Percentiles rank a stretch among this genome's conserved stretches.
phyloP scores from a whole-genome alignment of 176 grass and related monocot species.

The Aegilops longissima region DNA sequence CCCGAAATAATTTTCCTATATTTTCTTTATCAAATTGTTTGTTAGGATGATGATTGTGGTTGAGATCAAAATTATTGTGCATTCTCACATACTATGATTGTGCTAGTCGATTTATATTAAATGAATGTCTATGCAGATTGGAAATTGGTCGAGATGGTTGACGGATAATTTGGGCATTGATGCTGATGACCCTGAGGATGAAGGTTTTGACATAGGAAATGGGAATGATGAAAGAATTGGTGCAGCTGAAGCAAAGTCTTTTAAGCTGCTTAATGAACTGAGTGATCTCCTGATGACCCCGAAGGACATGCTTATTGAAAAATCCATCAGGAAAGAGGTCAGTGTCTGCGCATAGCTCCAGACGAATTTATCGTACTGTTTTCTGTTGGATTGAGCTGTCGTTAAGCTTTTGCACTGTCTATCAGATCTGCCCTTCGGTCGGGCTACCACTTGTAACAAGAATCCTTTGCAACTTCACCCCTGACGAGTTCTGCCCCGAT shows the following conservation, averaged over 20 bases:
- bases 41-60: constrained; percentile 1
- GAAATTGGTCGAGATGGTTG: constrained; percentile 96
- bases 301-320: constrained; percentile 93
- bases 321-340: constrained; percentile 82
- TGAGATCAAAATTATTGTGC: constrained; percentile 16
- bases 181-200: constrained; percentile 43
- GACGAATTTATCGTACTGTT: not conserved
- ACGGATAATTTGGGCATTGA: constrained; percentile 68
- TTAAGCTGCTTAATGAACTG: constrained; percentile 80
- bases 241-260: constrained; percentile 40
- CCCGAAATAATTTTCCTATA: constrained; percentile 10
- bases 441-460: constrained; percentile 72
- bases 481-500: constrained; percentile 91
- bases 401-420: constrained; percentile 39
- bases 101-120: constrained; percentile 16
- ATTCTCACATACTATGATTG: constrained; percentile 23
- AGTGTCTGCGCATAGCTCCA: constrained; percentile 9
- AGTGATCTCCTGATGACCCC: constrained; percentile 98
- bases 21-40: not conserved
- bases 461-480: constrained; percentile 89
- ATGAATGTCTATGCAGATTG: constrained; percentile 65
- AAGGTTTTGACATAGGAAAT: constrained; percentile 11
- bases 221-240: constrained; percentile 33
- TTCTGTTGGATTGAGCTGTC: not conserved
- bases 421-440: constrained; percentile 81